These are phyloP conservation scores for Otatea glauca DNA, from an alignment of 176 grass and related monocot species.

Conservation along the genomic window DNA sequence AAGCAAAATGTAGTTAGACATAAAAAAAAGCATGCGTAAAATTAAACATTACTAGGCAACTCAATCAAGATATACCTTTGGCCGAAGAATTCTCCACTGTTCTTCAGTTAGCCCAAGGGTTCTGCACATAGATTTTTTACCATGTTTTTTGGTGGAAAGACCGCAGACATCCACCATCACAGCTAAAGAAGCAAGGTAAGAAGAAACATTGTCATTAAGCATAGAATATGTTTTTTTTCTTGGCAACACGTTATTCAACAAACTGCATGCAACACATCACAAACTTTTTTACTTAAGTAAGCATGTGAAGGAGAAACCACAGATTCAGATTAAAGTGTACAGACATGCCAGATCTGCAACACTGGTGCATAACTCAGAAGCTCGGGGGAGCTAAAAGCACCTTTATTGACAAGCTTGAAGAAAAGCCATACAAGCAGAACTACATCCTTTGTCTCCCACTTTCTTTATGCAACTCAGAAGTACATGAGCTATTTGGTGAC, in stretches of 20 bases:
- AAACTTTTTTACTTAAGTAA: neutral
- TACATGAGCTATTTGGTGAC: neutral
- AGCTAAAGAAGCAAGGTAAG: constrained; percentile 49
- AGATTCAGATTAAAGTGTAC: neutral
- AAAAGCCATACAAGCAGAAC: neutral
- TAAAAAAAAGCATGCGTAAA: constrained; percentile 29
- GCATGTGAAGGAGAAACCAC: neutral
- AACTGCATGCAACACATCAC: neutral
- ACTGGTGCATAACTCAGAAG: neutral
- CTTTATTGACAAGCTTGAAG: neutral
- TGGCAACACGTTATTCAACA: constrained; percentile 7
- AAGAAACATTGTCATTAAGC: constrained; percentile 29
- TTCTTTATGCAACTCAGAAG: constrained; percentile 10
- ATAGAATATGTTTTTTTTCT: neutral
- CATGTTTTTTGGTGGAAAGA: constrained; percentile 56
- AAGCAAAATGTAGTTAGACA: constrained; percentile 33
- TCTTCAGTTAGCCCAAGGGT: constrained; percentile 46
- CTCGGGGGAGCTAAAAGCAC: neutral
- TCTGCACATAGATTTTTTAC: constrained; percentile 39
- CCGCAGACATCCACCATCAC: constrained; percentile 61
- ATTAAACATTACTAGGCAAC: constrained; percentile 8
- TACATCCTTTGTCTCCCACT: neutral
- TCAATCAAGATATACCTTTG: constrained; percentile 50
- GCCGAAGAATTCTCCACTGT: constrained; percentile 13
- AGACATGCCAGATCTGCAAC: neutral